Evolutionary conservation across 2,329 filamentous ascomycete genomes (phyloP).

Genomic region (Pestalotiopsis fici): DNA sequence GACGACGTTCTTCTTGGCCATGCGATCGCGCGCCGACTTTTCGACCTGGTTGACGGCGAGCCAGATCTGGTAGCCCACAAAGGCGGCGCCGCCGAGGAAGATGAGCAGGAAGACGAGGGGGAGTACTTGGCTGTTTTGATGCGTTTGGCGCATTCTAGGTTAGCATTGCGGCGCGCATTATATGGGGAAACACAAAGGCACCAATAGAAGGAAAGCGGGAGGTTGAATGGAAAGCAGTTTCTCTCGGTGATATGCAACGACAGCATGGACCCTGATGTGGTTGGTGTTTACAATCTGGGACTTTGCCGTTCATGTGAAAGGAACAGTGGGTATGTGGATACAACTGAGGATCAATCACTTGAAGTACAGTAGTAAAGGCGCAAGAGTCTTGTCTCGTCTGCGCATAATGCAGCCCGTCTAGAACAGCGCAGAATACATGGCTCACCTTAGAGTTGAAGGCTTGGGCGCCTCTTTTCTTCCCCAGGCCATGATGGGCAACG

Average conservation of each 20-base stretch:
- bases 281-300: not conserved
- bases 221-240: not conserved
- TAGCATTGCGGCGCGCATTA: not conserved
- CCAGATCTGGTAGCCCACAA: conserved; percentile 74
- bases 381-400: not conserved
- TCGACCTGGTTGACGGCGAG: conserved; percentile 67
- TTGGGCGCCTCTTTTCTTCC: conserved; percentile 30
- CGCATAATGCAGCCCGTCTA: not conserved
- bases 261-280: not conserved
- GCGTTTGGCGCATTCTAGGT: not conserved
- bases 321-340: not conserved
- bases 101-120: conserved; percentile 67
- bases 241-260: not conserved
- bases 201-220: not conserved
- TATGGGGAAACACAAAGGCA: not conserved
- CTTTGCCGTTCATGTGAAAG: not conserved
- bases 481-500: conserved; percentile 30
- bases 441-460: conserved; percentile 30
- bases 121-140: conserved; percentile 57
- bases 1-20: conserved; percentile 74
- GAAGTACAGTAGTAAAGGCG: not conserved
- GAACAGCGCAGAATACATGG: not conserved
- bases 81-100: conserved; percentile 58
- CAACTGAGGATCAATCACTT: not conserved
- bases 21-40: conserved; percentile 64